Evolutionary conservation across 192 early-diverging fungal species (phyloP), one percentile per base, ranked within the genome.

Genomic region (Rhizoclosmatium sp.): DNA sequence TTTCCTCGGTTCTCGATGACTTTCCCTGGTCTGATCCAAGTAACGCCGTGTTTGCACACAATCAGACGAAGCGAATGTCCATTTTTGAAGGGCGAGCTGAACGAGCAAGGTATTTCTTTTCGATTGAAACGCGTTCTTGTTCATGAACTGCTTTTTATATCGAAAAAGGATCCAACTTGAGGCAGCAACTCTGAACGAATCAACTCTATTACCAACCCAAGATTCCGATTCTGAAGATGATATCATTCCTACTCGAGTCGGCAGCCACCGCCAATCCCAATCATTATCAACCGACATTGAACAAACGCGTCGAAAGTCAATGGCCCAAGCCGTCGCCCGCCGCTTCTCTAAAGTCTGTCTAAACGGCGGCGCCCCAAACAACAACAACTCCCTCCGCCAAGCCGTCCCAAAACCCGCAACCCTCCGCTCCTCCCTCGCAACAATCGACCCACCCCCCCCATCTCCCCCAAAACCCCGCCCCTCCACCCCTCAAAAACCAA

Each of bases 281-380:
- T 58, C 21, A 65, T 14, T n/a, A 65, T 31, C 21, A 65, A 40
- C 44, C 10, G 67, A 69, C 40, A 44, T 19, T 16, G 67, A 69
- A 21, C 7, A 16, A 12, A 19, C 7, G 23, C 67, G 46, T n/a
- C 39, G 23, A 44, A 23, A 44, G 67, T 42, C 67, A 12, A 44
- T 47, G 39, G 67, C 67, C n/a, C 40, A 23, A 16, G 67, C 67
- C 10, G 67, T 69, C 12, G n/a, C 67, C 10, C 67, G 67, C 16
- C 67, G 67, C 44, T 47, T 69, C n/a, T 45, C 40, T 3, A 21
- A 44, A 69, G 45, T n/a, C 39, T n/a, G 67, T 44, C 46, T 47
- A 16, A 47, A 42, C 10, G 67, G 19, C 45, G 41, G 31, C 16
- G 19, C 64, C 64, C 12, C 64, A 14, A n/a, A 65, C 12, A 69